Base-by-base conservation (phyloP, 805 yeast genomes). In the Millerozyma miso region DNA sequence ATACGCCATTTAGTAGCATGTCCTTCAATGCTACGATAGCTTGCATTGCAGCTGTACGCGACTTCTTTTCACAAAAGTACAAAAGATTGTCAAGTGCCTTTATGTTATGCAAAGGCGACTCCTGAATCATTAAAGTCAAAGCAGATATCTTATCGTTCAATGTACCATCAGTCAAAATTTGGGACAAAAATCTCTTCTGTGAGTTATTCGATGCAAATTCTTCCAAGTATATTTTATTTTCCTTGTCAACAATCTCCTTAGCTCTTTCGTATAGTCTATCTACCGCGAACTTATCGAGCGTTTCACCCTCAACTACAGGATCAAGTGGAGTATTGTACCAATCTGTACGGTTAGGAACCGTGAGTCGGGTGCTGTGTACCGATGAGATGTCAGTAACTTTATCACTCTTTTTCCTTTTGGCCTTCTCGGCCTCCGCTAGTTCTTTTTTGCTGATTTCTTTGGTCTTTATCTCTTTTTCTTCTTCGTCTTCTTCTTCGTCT, bases 101-200 rank as follows among this genome's bases (percentile, higher is more conserved):
- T 40, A 83, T 58, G 53, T 91, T 86, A 59, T 93, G 98, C 42
- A 89, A 60, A 4, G 99, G 99, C 2, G 97, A 90, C 67, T 93
- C 98, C 60, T 93, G 98, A 38, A 90, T 79, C 59, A 93, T 72
- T 59, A 93, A 78, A 0, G 99, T 91, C 58, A 93, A 74, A 0
- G 99, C 97, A 38, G 96, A 87, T 42, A 93, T 86, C 67, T 93
- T 89, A 83, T 93, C 99, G 54, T 81, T 84, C 54, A 91, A 74
- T 0, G 99, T 93, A 86, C 99, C 99, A 51, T 81, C 84, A 4
- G 89, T 75, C 55, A 93, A 76, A 52, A 93, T 84, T 64, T 91
- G 95, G 1, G 91, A 77, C 73, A 88, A 79, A 62, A 91, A 91
- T 73, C 87, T 84, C 59, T 80, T 82, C 69, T 86, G 97, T 4